Base-by-base conservation (phyloP, 2,329 filamentous ascomycete species). In the Aspergillus flavus region DNA sequence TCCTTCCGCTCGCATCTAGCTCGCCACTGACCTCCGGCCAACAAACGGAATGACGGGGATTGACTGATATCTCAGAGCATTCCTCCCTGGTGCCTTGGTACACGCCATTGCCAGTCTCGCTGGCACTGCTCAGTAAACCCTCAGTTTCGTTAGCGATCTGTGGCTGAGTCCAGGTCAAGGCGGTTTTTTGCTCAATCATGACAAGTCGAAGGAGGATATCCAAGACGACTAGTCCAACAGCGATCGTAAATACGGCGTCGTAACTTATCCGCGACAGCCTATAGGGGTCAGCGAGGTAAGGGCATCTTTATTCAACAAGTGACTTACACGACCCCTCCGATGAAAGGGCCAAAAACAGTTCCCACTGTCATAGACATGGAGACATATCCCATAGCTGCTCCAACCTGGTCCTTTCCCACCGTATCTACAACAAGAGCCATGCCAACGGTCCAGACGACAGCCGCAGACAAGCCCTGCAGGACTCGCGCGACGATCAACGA, bases 361-460 rank as follows among this genome's bases (percentile, higher is more conserved):
- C 87, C 87, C 2, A 87, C 81, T 0, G 84, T 85, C 64, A 88
- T 84, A 69, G 88, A 84, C 68, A 78, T 75, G 2, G 76, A 75
- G 19, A 78, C 73, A 62, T 73, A 82, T 4, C 88, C 87, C 73
- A 89, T 85, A 0, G 85, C 86, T 66, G 85, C 85, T 2, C 87
- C 87, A 46, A 89, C 69, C 39, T 87, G 84, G 55, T 85, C 80
- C 3, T 78, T 80, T 0, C 83, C 83, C 4, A 89, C 86, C 1
- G 85, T 88, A 70, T 89, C 87, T 6, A 87, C 75, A 39, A 86
- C 79, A 58, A 89, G 78, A 0, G 87, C 85, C 21, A 88, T 75
- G 2, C 86, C 85, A 32, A 87, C 83, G 0, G 84, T 87, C 86
- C 87, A 89, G 1, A 89, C 86, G 7, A 87, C 82, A 0, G 83